Evolutionary conservation across 441 rosid genomes (phyloP), one percentile per base, ranked within the genome.

Genomic region (Croton laevigatus): DNA sequence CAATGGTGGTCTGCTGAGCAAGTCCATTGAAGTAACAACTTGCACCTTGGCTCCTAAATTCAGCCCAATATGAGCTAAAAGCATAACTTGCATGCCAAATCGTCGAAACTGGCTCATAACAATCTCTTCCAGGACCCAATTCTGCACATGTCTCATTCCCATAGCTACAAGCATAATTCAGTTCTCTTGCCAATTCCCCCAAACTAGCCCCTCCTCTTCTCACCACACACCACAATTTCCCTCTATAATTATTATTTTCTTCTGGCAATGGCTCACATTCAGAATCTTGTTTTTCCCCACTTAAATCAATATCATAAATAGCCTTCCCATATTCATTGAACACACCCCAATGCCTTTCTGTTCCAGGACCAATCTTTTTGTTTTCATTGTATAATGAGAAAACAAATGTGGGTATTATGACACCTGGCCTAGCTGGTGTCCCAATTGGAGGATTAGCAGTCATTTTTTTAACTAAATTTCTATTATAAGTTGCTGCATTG

Each of bases 261-360:
- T 68, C 48, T 3, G 97, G 93, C 70, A 91, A 58, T 0, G 89
- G 81, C 42, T 58, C 66, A 48, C 77, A 90, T 0, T 79, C 83
- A 1, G 87, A 72, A 12, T 65, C 53, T 0, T 68, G 69, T 3
- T 52, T 78, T 46, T 73, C 75, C 51, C 93, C 97, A 0, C 82
- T 85, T 60, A 90, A 71, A 68, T 91, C 93, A 2, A 94, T 69
- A 12, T 88, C 90, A 62, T 88, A 94, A 9, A 85, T 68, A 0
- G 82, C 66, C 6, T 76, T 57, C 6, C 94, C 97, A 42, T 83
- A 76, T 2, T 88, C 75, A 53, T 78, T 62, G 60, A 91, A 57
- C 70, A 89, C n/a, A 5, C 97, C 98, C 91, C 92, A 94, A 8
- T 90, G 90, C 76, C 97, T 84, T 75, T 88, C 89, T 48, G 90